Evolutionary conservation across 192 early-diverging fungal species (phyloP).

Genomic region (Backusella mclennaniae): DNA sequence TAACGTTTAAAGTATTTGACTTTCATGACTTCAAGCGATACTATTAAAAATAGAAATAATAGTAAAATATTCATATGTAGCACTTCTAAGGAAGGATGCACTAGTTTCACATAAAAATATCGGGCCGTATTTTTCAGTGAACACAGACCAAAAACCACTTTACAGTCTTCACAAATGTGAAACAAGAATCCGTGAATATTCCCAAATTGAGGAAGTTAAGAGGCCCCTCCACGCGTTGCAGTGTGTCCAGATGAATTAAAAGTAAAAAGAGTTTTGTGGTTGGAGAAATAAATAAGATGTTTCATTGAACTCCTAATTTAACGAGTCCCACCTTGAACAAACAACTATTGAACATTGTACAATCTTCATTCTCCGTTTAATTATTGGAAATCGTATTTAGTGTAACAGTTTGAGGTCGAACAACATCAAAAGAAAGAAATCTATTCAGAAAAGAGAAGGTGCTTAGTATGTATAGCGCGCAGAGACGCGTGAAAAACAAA

Average conservation of each 20-base stretch:
- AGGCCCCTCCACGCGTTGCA: background rate
- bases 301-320: conserved; percentile 6
- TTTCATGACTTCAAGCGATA: background rate
- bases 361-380: background rate
- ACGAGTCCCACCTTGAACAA: background rate
- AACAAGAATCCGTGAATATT: background rate
- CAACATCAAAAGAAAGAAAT: background rate
- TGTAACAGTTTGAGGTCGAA: background rate
- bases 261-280: background rate
- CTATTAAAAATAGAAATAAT: background rate
- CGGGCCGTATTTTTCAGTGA: background rate
- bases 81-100: background rate
- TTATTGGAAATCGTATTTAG: background rate
- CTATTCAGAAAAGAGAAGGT: background rate
- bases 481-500: background rate
- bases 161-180: background rate
- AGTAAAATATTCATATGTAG: background rate
- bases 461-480: background rate
- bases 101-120: background rate
- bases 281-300: background rate
- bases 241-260: background rate
- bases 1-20: no score
- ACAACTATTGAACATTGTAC: background rate
- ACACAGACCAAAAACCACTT: background rate
- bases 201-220: background rate